Evolutionary conservation across 1,284 basidiomycete species (phyloP).

Genomic region (Moesziomyces antarcticus): DNA sequence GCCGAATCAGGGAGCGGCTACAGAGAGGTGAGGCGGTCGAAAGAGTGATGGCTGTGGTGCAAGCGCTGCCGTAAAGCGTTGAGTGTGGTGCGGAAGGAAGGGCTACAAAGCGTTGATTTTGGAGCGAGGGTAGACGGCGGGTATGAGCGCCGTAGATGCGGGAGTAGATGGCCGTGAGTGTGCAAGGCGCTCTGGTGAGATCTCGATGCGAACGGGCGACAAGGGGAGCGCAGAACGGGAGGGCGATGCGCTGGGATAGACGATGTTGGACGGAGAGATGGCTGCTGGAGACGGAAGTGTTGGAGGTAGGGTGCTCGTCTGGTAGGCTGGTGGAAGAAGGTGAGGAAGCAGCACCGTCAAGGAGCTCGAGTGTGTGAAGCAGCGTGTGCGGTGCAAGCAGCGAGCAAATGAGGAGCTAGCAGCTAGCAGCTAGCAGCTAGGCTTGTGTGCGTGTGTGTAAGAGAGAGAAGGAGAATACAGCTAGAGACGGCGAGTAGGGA

Average conservation of each 20-base stretch:
- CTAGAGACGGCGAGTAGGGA: background rate
- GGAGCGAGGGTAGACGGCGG: background rate
- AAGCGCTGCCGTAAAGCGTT: background rate
- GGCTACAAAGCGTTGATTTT: background rate
- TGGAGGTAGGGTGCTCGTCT: conserved; percentile 1
- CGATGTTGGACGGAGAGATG: conserved; percentile 1
- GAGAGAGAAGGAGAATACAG: conserved; percentile 1
- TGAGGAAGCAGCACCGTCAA: conserved; percentile 19
- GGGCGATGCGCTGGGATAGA: conserved; percentile 1
- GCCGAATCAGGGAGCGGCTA: background rate
- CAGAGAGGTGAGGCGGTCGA: background rate
- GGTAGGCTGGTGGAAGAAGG: background rate
- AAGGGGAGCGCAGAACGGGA: background rate
- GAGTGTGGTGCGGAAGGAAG: conserved; percentile 5
- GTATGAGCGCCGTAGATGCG: background rate
- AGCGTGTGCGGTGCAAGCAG: background rate
- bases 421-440: conserved; percentile 1
- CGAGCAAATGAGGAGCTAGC: background rate
- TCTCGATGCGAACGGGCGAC: conserved; percentile 30
- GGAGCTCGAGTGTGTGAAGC: conserved; percentile 4
- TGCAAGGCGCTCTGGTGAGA: conserved; percentile 1
- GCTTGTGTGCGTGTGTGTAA: background rate
- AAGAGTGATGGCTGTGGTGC: background rate
- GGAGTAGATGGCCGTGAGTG: background rate
- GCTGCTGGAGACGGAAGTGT: background rate